phyloP scores from a whole-genome alignment of 2,329 filamentous ascomycete species.

The Dothideomycetidae sp. region DNA sequence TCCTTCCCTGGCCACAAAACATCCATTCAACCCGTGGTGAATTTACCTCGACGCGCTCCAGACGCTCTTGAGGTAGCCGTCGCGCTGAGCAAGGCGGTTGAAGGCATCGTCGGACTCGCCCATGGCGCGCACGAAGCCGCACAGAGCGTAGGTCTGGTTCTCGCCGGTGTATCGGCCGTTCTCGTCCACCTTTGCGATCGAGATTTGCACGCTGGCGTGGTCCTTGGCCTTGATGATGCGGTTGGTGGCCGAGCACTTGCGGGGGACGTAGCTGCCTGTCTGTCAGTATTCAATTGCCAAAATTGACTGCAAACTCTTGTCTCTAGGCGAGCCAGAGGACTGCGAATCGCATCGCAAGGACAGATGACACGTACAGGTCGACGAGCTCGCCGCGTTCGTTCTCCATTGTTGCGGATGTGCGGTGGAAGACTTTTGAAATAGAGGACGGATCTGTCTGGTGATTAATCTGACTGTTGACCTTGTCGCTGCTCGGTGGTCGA shows the following conservation, averaged over 20 bases:
- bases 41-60: constrained; percentile 60
- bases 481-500: background rate
- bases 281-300: constrained; percentile 20
- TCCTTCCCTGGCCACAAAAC: too few relatives aligned
- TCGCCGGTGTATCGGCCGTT: constrained; percentile 93
- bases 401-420: constrained; percentile 60
- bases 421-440: constrained; percentile 28
- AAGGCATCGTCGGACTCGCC: constrained; percentile 94
- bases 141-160: constrained; percentile 94
- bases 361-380: constrained; percentile 70
- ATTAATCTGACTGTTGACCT: background rate
- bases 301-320: too few relatives aligned
- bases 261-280: constrained; percentile 70
- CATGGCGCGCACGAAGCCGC: constrained; percentile 94
- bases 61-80: constrained; percentile 93
- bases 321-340: too few relatives aligned
- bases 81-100: constrained; percentile 89
- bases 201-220: constrained; percentile 96
- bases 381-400: constrained; percentile 99
- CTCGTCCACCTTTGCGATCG: constrained; percentile 96
- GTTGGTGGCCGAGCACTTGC: constrained; percentile 98
- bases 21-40: too few relatives aligned
- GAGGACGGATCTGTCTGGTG: constrained; percentile 11
- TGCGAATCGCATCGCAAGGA: too few relatives aligned
- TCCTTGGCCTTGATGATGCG: constrained; percentile 99